These are phyloP conservation scores for Phtheirospermum japonicum DNA, from an alignment of 257 asterid genomes.

Conservation along the genomic window DNA sequence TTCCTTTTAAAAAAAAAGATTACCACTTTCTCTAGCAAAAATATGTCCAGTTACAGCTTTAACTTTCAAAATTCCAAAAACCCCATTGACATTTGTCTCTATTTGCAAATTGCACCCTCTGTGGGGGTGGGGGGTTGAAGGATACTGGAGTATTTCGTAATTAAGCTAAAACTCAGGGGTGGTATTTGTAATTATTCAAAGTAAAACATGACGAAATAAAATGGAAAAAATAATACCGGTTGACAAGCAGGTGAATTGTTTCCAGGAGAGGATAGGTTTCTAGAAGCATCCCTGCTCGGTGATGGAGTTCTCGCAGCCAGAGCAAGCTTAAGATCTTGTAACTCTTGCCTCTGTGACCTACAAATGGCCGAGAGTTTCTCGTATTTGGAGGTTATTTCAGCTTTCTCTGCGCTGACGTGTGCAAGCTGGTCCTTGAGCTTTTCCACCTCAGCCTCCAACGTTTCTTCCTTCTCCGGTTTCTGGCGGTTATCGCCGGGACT, in stretches of 20 bases:
- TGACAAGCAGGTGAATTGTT: conserved; percentile 47
- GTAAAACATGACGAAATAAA: neutral
- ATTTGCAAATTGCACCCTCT: neutral
- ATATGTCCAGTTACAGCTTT: too few relatives aligned
- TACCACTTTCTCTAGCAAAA: too few relatives aligned
- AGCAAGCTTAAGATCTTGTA: conserved; percentile 82
- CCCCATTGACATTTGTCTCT: neutral
- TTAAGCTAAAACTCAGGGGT: neutral
- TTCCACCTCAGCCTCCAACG: conserved; percentile 68
- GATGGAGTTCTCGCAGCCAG: conserved; percentile 71
- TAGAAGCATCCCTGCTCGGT: conserved; percentile 48
- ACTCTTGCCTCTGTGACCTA: conserved; percentile 87
- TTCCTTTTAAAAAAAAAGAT: too few relatives aligned
- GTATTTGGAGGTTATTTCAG: conserved; percentile 75
- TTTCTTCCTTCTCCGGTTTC: conserved; percentile 54
- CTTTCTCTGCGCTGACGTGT: conserved; percentile 60
- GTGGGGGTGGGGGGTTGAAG: neutral
- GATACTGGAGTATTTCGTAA: neutral
- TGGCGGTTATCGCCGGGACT: conserved; percentile 44
- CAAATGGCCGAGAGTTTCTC: conserved; percentile 92
- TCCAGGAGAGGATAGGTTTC: conserved; percentile 44
- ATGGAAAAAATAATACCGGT: conserved; percentile 36
- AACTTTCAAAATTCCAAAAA: too few relatives aligned
- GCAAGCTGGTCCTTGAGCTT: conserved; percentile 79
- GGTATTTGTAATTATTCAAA: conserved; percentile 4